Conservation (phyloP, 148 eudicot genomes). For the Rhododendron williamsianum region DNA sequence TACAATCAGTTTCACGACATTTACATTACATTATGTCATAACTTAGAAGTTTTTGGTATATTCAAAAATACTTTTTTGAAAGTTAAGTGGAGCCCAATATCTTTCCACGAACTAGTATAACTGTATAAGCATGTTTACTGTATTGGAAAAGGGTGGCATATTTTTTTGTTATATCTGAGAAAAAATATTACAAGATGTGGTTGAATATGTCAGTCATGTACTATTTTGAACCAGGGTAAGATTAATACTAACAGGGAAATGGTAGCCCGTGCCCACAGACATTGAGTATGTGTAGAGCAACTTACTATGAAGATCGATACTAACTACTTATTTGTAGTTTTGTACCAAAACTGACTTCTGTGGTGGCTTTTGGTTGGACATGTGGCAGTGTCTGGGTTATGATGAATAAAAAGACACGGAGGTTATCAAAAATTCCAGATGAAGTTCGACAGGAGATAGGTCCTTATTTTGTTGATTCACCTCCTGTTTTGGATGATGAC, state of each 20-base stretch:
- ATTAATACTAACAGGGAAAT: neutral
- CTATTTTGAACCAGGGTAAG: neutral
- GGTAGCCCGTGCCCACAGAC: neutral
- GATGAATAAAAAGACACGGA: constrained; percentile 94
- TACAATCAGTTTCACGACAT: neutral
- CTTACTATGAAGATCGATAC: neutral
- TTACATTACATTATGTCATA: neutral
- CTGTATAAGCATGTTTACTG: neutral
- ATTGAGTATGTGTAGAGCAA: neutral
- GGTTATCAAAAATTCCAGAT: constrained; percentile 88
- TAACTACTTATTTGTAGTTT: neutral
- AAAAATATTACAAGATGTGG: neutral
- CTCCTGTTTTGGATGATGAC: constrained; percentile 76
- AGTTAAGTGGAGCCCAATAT: neutral
- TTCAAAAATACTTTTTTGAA: neutral
- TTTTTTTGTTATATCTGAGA: neutral
- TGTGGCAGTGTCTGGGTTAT: constrained; percentile 80
- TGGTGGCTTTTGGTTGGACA: constrained; percentile 44
- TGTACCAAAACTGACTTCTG: neutral
- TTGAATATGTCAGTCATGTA: neutral
- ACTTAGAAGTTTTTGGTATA: neutral
- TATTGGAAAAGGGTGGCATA: neutral
- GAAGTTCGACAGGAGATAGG: constrained; percentile 87
- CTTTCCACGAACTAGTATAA: neutral
- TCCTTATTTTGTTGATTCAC: constrained; percentile 67